Conservation (phyloP, 805 yeast genomes). For the Kurtzmaniella fragi region DNA sequence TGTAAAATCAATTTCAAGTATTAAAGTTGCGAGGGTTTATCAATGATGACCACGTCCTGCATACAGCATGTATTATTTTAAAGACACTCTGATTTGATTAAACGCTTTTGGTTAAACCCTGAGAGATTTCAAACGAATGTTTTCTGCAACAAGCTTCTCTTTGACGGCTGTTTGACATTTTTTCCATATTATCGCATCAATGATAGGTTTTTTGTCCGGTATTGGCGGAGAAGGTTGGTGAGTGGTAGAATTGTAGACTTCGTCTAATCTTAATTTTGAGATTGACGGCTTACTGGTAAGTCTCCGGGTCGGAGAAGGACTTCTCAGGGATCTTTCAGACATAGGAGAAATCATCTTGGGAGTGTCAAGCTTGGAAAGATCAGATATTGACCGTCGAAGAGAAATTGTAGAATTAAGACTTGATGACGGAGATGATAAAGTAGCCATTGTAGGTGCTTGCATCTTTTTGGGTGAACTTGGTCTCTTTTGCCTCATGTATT, state of each 20-base stretch:
- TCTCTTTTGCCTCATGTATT: conserved; percentile 14
- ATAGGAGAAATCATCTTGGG: conserved; percentile 1
- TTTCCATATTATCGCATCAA: conserved; percentile 17
- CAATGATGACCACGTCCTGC: too few relatives aligned
- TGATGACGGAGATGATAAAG: neutral
- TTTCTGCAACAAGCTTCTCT: conserved; percentile 18
- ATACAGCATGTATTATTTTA: too few relatives aligned
- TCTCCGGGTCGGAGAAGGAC: conserved; percentile 6
- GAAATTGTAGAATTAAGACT: neutral
- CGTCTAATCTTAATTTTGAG: conserved; percentile 15
- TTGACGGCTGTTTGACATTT: conserved; percentile 24
- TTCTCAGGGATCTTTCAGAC: conserved; percentile 5
- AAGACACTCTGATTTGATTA: neutral
- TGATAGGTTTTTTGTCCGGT: conserved; percentile 1
- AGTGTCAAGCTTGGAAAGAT: conserved; percentile 2
- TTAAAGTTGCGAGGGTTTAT: too few relatives aligned
- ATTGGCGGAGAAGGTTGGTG: neutral
- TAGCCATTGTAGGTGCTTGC: too few relatives aligned
- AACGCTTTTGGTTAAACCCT: neutral
- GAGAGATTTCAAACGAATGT: neutral
- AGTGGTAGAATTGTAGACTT: conserved; percentile 16
- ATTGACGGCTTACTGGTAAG: conserved; percentile 19
- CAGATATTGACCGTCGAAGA: neutral
- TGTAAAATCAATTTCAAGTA: too few relatives aligned
- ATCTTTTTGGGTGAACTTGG: neutral